Base-by-base conservation (phyloP, 148 eudicot species). In the Talinum fruticosum region DNA sequence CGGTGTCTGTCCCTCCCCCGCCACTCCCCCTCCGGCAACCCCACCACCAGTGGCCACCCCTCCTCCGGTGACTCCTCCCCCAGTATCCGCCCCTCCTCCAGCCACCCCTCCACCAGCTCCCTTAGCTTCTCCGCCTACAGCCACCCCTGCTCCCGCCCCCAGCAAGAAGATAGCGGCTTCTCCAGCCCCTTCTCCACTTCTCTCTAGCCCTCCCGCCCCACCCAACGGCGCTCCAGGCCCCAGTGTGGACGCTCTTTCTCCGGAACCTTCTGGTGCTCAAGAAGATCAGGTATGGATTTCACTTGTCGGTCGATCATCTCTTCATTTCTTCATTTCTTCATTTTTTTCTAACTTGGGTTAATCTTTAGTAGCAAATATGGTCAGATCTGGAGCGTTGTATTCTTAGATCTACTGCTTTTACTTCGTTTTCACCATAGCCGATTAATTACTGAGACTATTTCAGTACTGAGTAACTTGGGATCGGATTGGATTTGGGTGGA, bases 181-280 rank as follows among this genome's bases (percentile, higher is more conserved):
- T 0, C 83, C 79, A 0, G 72, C 83, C 0, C 83, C 79, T 0
- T 13, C 76, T 26, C 79, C 79, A 10, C 29, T 24, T 0, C 41
- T 64, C 0, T 62, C 71, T 0, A 76, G 79, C 34, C 83, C 79
- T 4, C 83, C 79, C 30, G 64, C 76, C 2, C 83, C 83, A 1
- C 59, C 76, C 1, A 15, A 34, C 14, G 79, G 65, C 2, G 75
- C 83, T 15, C 83, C 79, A 2, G 79, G 71, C 16, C 83, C 83
- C 3, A 61, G 69, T 15, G 0, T 69, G 2, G 61, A 41, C 1
- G 30, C 71, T 47, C 2, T 5, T 21, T 59, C 83, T 36, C 83
- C 79, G 12, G 83, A 71, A 18, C 79, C 83, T 33, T 16, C 71
- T 38, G 8, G 8, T 35, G 16, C 70, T 32, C 65, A 64, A 2